These are phyloP conservation scores for Citrus inodora DNA, from an alignment of 345 rosid species.

Conservation along the genomic window DNA sequence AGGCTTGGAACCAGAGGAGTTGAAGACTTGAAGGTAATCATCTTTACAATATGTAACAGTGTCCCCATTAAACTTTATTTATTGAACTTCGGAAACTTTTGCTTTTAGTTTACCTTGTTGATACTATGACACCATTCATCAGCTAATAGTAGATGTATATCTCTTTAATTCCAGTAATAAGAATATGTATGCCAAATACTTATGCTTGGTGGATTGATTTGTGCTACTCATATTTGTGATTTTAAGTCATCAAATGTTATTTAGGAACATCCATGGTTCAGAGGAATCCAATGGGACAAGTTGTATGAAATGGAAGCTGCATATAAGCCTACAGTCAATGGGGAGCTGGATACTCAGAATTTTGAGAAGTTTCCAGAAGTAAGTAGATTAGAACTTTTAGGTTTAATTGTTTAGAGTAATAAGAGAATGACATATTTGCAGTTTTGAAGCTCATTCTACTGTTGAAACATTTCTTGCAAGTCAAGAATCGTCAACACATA, in stretches of 20 bases:
- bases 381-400: slow-evolving; percentile 31
- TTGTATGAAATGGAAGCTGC: slow-evolving; percentile 89
- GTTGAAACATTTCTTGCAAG: background rate
- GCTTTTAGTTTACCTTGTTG: background rate
- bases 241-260: slow-evolving; percentile 19
- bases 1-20: slow-evolving; percentile 88
- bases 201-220: background rate
- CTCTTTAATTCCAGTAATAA: background rate
- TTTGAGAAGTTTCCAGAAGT: slow-evolving; percentile 98
- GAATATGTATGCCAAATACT: background rate
- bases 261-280: slow-evolving; percentile 88
- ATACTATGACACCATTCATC: background rate
- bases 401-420: background rate
- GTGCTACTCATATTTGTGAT: background rate
- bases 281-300: slow-evolving; percentile 72
- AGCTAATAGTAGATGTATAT: background rate
- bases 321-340: slow-evolving; percentile 73
- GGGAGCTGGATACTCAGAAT: slow-evolving; percentile 94
- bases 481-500: background rate
- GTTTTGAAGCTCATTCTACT: background rate
- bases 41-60: background rate
- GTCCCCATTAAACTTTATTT: background rate
- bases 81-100: slow-evolving; percentile 5
- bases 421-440: background rate
- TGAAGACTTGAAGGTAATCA: slow-evolving; percentile 83